Base-by-base conservation (phyloP, 2,329 filamentous ascomycete species). In the Parastagonospora avenae region DNA sequence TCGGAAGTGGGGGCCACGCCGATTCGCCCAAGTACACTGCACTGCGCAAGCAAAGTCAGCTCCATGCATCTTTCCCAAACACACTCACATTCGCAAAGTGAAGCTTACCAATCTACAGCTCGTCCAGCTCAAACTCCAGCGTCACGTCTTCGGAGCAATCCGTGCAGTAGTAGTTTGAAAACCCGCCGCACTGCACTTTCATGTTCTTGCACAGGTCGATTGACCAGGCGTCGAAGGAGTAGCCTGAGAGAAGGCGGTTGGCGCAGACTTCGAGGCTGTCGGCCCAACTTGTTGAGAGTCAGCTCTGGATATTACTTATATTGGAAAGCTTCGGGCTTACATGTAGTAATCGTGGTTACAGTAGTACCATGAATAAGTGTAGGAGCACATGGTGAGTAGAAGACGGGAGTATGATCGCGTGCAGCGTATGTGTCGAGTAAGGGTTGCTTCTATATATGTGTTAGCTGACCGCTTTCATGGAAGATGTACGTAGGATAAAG, bases 271-370 rank as follows among this genome's bases (percentile, higher is more conserved):
- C 77, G 51, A 79, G 73, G 46, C 63, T 73, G 66, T 79, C 74
- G 52, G 71, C 65, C 68, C 67, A 24, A 24, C 19, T 70, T 29
- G 7, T 30, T 37, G 15, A 16, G 36, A 15, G 49, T 60, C 36
- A 59, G 55, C 46, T 16, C 14, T 14, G 4, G 12, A n/a, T 35
- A 48, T 48, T 46, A 69, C 70, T 24, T 3, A 24, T 24, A 3
- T 24, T 3, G 19, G 19, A 24, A 5, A 16, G 31, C n/a, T 14
- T 15, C 2, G 11, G n/a, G 39, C 49, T 48, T 47, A 70, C 70
- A 79, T 78, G 65, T 77, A 79, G 66, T 77, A 77, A 60, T 77
- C 76, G 65, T 77, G 76, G 66, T 77, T 77, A 67, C 77, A 79
- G 66, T 74, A 76, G 63, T 79, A 79, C 71, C 74, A 76, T 29